Evolutionary conservation across 2,329 filamentous ascomycete species (phyloP), one percentile per base, ranked within the genome.

Genomic region (Aspergillus tamarii): DNA sequence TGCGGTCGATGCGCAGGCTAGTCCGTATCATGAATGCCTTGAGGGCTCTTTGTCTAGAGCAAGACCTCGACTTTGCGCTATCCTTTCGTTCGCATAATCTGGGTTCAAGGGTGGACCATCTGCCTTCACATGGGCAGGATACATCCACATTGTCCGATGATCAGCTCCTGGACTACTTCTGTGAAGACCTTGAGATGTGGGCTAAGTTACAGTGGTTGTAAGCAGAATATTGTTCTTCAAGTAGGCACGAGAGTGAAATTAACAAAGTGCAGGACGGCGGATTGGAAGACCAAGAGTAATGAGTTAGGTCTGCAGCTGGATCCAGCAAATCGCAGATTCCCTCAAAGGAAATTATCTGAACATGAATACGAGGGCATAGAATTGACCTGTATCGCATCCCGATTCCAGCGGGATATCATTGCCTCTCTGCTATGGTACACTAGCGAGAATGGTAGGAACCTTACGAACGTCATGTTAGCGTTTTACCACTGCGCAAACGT

Each of bases 121-220:
- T 45, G 12, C 55, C 39, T 21, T n/a, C 34, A 6, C 23, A n/a
- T 16, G 23, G 19, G 36, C 55, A 32, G 23, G n/a, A 16, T 43
- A 9, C 3, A n/a, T 6, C 21, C 30, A 11, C 11, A 32, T 28
- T n/a, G 8, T 26, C 19, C 7, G 39, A 45, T 28, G 34, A 43
- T 10, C 55, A 45, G 8, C 28, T 57, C 34, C 26, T 57, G 16
- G 55, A 57, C n/a, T 57, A 57, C 23, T 57, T 57, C 28, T 26
- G 39, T 19, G 39, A 57, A n/a, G 36, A 57, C 39, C 21, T 57
- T 10, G 55, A 57, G 28, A 57, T 57, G 55, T 57, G 55, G 55
- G 55, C 55, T 28, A 57, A 46, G 26, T 10, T 57, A 10, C 55
- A 57, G 28, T 57, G 19, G 26, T 32, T 36, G 55, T 46, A 34